A percentile compares a stretch with the other conserved stretches of the same genome.
phyloP scores from a whole-genome alignment of 495 filamentous ascomycete species.

The Massariosphaeria phaeospora region DNA sequence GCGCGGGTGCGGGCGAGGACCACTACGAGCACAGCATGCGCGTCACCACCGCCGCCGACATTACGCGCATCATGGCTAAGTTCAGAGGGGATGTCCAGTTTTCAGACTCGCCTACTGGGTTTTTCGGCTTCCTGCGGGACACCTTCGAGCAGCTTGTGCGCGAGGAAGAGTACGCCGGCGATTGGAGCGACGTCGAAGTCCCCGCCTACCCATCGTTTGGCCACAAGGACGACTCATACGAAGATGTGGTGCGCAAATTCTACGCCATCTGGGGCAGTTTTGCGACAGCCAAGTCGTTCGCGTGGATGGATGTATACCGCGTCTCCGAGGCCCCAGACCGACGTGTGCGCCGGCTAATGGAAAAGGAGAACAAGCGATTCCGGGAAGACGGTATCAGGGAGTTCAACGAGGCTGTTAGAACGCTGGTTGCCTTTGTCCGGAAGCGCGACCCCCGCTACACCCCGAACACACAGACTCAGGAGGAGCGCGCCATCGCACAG shows the following conservation, averaged over 20 bases:
- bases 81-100: constrained; percentile 74
- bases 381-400: constrained; percentile 77
- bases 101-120: constrained; percentile 69
- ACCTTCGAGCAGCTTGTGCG: constrained; percentile 74
- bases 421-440: constrained; percentile 82
- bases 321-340: constrained; percentile 84
- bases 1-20: constrained; percentile 46
- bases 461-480: constrained; percentile 63
- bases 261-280: constrained; percentile 80
- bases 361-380: constrained; percentile 88
- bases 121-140: constrained; percentile 69
- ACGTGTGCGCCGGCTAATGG: constrained; percentile 75
- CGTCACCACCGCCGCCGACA: constrained; percentile 72
- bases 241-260: constrained; percentile 68
- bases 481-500: constrained; percentile 71
- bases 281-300: constrained; percentile 75
- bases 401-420: constrained; percentile 88
- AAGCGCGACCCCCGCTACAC: constrained; percentile 87
- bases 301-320: constrained; percentile 82
- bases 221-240: constrained; percentile 58
- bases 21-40: constrained; percentile 59
- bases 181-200: constrained; percentile 57
- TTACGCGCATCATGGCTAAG: constrained; percentile 64
- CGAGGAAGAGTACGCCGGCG: constrained; percentile 70
- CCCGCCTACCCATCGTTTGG: constrained; percentile 79